Base-by-base conservation (phyloP, 2,329 filamentous ascomycete genomes). In the Orbilia quercus region DNA sequence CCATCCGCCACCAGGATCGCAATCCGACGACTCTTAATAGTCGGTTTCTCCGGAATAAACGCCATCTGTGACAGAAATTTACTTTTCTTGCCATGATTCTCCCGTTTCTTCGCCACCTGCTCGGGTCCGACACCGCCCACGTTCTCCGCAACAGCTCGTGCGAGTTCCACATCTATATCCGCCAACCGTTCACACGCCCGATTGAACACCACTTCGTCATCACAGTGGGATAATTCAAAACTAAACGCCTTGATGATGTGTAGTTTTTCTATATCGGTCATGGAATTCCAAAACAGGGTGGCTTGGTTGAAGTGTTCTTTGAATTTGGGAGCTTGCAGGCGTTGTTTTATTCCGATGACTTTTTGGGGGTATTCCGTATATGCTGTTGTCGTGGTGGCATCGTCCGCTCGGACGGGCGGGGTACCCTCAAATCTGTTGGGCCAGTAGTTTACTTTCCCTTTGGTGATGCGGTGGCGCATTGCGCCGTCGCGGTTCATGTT, bases 161-260 rank as follows among this genome's bases (percentile, higher is more conserved):
- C 90, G 0, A 95, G 86, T 0, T 82, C 83, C 0, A 91, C 82
- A 67, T 92, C 89, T 58, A 95, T 91, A 38, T 93, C 89, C 40
- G 64, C 34, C 0, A 95, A 82, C 1, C 91, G 86, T 74, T 87
- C 80, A 0, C 86, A 86, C 80, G 93, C 84, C 25, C 89, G 86
- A 74, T 89, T 85, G 80, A 92, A 94, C 0, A 95, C 90, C 7
- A 90, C 80, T 0, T 88, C 86, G 44, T 95, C 91, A 20, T 94
- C 90, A 79, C 91, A 95, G 80, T 94, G 91, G 78, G 92, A 90
- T 0, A 95, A 82, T 80, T 91, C 90, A 77, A 91, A 92, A 1
- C 83, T 83, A 9, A 91, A 83, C 0, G 89, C 87, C 36, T 82
- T 82, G 25, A 82, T 82, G 14, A 90, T 80, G 78, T 91, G 89